Conservation (phyloP, 108 stramenopile species). For the Nannochloropsis gaditana region DNA sequence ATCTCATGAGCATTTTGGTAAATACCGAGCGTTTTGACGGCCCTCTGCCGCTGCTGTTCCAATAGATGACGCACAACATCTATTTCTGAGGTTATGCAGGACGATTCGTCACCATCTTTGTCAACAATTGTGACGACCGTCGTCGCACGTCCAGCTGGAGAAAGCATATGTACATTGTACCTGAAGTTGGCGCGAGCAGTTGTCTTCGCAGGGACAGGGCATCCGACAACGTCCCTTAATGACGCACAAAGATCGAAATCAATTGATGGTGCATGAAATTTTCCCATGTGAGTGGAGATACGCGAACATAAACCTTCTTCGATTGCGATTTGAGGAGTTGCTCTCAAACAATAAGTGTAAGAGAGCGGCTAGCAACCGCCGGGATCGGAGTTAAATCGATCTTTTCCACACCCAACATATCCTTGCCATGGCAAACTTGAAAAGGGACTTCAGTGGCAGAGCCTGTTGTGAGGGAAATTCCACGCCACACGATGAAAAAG, state of each 20-base stretch:
- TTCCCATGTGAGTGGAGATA: neutral
- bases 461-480: neutral
- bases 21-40: too few relatives aligned
- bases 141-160: neutral
- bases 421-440: neutral
- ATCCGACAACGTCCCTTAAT: neutral
- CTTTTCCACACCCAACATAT: neutral
- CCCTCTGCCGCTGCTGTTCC: too few relatives aligned
- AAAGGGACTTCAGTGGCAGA: neutral
- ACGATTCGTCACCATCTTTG: neutral
- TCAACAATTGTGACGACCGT: neutral
- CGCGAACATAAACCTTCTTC: neutral
- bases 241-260: neutral
- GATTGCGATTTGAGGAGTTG: neutral
- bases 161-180: neutral
- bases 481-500: neutral
- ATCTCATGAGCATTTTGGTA: too few relatives aligned
- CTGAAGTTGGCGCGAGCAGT: neutral
- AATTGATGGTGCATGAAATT: neutral
- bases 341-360: neutral
- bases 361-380: neutral
- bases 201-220: neutral
- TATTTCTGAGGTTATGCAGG: neutral
- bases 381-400: conserved; percentile 18
- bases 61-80: neutral